phyloP scores from a whole-genome alignment of 306 rosid genomes.

The Sesbania bispinosa region DNA sequence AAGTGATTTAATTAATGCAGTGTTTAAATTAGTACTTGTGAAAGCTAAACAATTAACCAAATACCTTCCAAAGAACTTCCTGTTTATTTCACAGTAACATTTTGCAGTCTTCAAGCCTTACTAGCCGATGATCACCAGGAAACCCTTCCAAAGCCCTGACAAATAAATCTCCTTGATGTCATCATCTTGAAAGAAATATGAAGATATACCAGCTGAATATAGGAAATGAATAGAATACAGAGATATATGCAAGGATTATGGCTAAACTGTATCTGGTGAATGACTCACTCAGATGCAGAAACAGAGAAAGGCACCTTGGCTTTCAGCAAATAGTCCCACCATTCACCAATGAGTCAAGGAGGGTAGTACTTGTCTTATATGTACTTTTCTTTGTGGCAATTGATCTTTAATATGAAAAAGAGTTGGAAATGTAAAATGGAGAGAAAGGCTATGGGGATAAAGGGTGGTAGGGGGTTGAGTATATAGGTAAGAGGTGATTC shows the following conservation, averaged over 20 bases:
- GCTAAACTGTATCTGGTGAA: neutral
- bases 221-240: neutral
- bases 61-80: conserved; percentile 30
- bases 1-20: no score
- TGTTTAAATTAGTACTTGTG: no score
- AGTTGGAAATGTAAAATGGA: conserved; percentile 21
- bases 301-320: conserved; percentile 29
- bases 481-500: conserved; percentile 24
- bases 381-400: conserved; percentile 4
- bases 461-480: conserved; percentile 21
- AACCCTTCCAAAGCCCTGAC: neutral
- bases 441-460: conserved; percentile 9
- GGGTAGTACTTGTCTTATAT: conserved; percentile 24
- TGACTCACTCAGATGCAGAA: neutral
- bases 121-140: neutral
- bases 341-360: neutral
- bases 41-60: no score
- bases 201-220: neutral
- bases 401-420: conserved; percentile 19
- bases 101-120: conserved; percentile 21
- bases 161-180: conserved; percentile 21
- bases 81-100: conserved; percentile 6
- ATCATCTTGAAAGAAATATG: conserved; percentile 13
- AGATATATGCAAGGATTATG: no score
- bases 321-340: no score